phyloP scores from a whole-genome alignment of 441 rosid genomes.

The Eutrema salsugineum region DNA sequence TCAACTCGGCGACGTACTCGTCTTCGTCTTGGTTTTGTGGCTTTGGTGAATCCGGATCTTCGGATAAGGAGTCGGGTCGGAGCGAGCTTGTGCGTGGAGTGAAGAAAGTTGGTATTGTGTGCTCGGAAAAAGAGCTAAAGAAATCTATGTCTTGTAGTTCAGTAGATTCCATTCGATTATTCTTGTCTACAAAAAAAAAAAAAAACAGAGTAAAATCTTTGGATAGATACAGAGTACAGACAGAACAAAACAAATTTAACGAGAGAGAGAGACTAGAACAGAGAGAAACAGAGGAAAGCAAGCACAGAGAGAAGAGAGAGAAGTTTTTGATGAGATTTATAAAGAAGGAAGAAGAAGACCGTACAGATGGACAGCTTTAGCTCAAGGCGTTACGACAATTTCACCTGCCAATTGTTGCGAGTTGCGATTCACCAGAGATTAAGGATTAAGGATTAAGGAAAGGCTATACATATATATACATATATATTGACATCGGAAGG shows the following conservation, averaged over 20 bases:
- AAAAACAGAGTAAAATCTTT: not conserved
- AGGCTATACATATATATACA: constrained; percentile 5
- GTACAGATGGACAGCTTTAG: constrained; percentile 20
- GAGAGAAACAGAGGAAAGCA: not conserved
- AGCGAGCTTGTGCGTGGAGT: constrained; percentile 22
- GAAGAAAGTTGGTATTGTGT: constrained; percentile 18
- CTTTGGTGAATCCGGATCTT: constrained; percentile 11
- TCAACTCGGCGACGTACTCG: constrained; percentile 52
- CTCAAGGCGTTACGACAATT: constrained; percentile 26
- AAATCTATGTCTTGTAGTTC: constrained; percentile 24
- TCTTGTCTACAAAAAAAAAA: not conserved
- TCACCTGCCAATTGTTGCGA: constrained; percentile 38
- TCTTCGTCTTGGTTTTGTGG: constrained; percentile 45
- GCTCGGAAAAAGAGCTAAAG: constrained; percentile 15
- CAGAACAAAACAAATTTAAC: constrained; percentile 1
- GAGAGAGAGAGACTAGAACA: not conserved
- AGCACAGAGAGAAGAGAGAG: not conserved
- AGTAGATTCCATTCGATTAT: constrained; percentile 29
- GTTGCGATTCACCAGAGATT: constrained; percentile 25
- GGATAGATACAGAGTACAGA: not conserved
- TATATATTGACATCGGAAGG: constrained; percentile 3
- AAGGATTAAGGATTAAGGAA: constrained; percentile 27
- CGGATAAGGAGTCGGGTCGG: constrained; percentile 1
- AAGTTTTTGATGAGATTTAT: not conserved
- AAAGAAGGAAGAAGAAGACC: constrained; percentile 15